These are phyloP conservation scores for Lolium perenne DNA, from an alignment of 176 grass and related monocot genomes.

Conservation along the genomic window DNA sequence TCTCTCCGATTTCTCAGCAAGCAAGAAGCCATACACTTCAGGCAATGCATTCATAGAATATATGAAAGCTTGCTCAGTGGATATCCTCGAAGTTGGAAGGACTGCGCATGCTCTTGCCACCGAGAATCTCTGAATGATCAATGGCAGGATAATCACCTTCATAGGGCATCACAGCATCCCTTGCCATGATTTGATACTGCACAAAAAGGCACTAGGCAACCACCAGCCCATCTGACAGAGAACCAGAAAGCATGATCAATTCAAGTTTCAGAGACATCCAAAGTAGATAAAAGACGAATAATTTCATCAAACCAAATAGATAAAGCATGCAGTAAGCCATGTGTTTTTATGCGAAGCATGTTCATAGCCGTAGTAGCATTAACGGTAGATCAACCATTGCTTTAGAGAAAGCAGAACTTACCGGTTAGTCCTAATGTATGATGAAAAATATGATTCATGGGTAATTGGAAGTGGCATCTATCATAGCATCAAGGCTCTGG, in stretches of 20 bases:
- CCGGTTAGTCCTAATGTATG: not conserved
- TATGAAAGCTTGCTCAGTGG: not conserved
- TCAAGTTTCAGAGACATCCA: conserved; percentile 8
- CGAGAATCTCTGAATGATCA: conserved; percentile 1
- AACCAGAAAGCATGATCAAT: conserved; percentile 8
- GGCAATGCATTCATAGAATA: not conserved
- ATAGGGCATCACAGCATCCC: not conserved
- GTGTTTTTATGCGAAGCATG: not conserved
- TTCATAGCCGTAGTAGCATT: not conserved
- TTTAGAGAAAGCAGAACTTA: conserved; percentile 2
- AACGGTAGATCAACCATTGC: not conserved
- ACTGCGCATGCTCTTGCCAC: conserved; percentile 1
- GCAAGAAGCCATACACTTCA: not conserved
- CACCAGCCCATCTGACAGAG: not conserved
- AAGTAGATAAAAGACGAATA: not conserved
- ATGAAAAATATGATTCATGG: conserved; percentile 14
- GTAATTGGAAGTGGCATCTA: conserved; percentile 5
- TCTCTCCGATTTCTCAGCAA: not conserved
- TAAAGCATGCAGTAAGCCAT: not conserved
- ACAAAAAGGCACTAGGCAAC: conserved; percentile 22
- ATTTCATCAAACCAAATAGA: conserved; percentile 14
- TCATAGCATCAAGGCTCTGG: conserved; percentile 49
- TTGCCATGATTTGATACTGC: not conserved
- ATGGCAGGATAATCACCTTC: conserved; percentile 12
- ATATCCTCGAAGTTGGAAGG: not conserved